phyloP scores from a whole-genome alignment of 1,139 yeast species.

The Lodderomyces jiufengensis region DNA sequence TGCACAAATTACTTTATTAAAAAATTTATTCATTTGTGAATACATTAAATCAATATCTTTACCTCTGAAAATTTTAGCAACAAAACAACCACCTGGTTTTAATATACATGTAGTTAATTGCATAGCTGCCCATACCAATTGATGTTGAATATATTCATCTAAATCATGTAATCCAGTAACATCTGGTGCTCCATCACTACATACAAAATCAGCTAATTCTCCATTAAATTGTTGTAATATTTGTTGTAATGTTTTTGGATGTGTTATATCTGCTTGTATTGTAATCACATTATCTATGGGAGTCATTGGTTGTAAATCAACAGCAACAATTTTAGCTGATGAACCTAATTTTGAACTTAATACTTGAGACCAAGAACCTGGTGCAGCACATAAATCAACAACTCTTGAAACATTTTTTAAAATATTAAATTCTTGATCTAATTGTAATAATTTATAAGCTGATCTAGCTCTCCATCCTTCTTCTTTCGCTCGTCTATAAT shows the following conservation, averaged over 20 bases:
- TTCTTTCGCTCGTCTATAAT: constrained; percentile 89
- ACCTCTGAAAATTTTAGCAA: constrained; percentile 94
- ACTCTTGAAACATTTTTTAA: constrained; percentile 64
- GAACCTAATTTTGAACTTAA: constrained; percentile 58
- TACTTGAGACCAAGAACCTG: constrained; percentile 98
- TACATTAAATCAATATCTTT: constrained; percentile 90
- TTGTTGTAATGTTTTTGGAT: constrained; percentile 76
- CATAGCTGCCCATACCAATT: constrained; percentile 81
- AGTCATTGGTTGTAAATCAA: constrained; percentile 95
- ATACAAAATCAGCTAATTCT: constrained; percentile 89
- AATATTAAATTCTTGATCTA: constrained; percentile 83
- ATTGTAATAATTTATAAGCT: constrained; percentile 86
- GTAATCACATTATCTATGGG: constrained; percentile 87
- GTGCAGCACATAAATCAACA: constrained; percentile 97
- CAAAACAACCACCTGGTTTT: constrained; percentile 87
- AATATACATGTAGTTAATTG: constrained; percentile 86
- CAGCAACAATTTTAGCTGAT: constrained; percentile 78
- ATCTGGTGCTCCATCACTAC: constrained; percentile 98
- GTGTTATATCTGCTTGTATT: constrained; percentile 94
- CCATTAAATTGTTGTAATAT: constrained; percentile 84
- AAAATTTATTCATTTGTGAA: constrained; percentile 79
- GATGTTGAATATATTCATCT: constrained; percentile 96
- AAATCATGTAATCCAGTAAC: constrained; percentile 96
- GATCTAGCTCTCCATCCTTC: constrained; percentile 98
- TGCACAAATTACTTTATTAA: constrained; percentile 87